Conservation (phyloP, 495 filamentous ascomycete genomes). For the Podospora conica region DNA sequence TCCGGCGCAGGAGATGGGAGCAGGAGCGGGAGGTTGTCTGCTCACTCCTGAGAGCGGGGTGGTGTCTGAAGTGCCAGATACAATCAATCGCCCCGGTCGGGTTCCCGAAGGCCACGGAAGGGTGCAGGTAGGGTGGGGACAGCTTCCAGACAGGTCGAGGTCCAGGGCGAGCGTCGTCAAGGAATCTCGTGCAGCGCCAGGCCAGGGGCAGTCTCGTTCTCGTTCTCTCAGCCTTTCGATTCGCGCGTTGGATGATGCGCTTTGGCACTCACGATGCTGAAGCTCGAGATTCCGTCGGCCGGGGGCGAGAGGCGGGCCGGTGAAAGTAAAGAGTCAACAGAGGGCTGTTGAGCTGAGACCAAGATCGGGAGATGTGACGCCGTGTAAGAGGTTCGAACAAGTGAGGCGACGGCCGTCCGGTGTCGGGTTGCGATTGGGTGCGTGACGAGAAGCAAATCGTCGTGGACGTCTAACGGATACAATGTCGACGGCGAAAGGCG, state of each 20-base stretch:
- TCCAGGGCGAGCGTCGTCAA: background rate
- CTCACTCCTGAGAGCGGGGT: slow-evolving; percentile 1
- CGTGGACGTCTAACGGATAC: background rate
- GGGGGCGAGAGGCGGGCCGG: background rate
- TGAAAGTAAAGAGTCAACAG: background rate
- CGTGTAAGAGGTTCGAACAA: background rate
- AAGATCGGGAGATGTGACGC: background rate
- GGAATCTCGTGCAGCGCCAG: background rate
- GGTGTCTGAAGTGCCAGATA: background rate
- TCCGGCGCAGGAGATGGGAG: slow-evolving; percentile 1
- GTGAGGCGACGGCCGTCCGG: background rate
- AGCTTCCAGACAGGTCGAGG: background rate
- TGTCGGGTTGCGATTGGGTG: slow-evolving; percentile 2
- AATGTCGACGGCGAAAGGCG: background rate
- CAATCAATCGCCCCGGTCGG: slow-evolving; percentile 11
- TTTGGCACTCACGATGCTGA: background rate
- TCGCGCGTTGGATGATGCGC: background rate
- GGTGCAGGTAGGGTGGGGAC: slow-evolving; percentile 17
- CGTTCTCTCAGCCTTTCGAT: background rate
- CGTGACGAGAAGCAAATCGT: background rate
- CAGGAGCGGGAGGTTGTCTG: slow-evolving; percentile 1
- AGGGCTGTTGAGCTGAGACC: background rate
- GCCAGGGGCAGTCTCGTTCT: background rate
- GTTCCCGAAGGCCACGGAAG: slow-evolving; percentile 14
- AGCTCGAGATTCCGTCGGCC: background rate